Conservation (phyloP, 306 rosid species). For the Vigna mungo region DNA sequence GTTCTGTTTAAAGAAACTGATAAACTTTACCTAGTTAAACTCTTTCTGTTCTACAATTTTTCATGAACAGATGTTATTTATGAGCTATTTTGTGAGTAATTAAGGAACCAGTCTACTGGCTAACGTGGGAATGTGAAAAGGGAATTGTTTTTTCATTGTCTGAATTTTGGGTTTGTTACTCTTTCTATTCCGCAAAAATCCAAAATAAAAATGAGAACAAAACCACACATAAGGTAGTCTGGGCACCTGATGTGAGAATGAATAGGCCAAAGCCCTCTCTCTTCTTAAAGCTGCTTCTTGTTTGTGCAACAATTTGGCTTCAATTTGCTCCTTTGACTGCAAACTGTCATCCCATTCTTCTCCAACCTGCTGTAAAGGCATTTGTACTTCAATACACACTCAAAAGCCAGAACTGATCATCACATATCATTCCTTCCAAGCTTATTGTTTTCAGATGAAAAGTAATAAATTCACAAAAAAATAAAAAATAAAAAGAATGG, state of each 20-base stretch:
- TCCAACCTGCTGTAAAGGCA: constrained; percentile 50
- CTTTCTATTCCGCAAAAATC: not conserved
- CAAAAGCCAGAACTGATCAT: not conserved
- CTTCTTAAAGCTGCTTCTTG: constrained; percentile 88
- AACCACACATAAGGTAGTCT: not conserved
- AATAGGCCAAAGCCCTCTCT: constrained; percentile 89
- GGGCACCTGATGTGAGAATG: constrained; percentile 83
- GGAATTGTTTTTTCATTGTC: not conserved
- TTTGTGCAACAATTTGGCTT: constrained; percentile 57
- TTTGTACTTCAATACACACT: constrained; percentile 26
- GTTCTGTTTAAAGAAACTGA: not conserved
- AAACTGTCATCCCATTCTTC: constrained; percentile 75
- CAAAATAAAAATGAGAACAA: not conserved
- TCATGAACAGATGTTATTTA: not conserved
- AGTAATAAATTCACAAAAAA: not conserved
- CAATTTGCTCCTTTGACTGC: constrained; percentile 73
- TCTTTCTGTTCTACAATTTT: not conserved
- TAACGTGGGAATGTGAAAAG: constrained; percentile 15
- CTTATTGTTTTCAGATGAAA: constrained; percentile 5
- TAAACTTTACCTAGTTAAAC: not conserved
- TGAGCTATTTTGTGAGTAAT: constrained; percentile 5
- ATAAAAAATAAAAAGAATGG: too few relatives aligned
- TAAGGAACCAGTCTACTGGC: not conserved
- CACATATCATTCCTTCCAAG: not conserved
- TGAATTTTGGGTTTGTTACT: not conserved